These are phyloP conservation scores for Schwanniomyces pseudopolymorphus DNA, from an alignment of 805 yeast species.

Conservation along the genomic window DNA sequence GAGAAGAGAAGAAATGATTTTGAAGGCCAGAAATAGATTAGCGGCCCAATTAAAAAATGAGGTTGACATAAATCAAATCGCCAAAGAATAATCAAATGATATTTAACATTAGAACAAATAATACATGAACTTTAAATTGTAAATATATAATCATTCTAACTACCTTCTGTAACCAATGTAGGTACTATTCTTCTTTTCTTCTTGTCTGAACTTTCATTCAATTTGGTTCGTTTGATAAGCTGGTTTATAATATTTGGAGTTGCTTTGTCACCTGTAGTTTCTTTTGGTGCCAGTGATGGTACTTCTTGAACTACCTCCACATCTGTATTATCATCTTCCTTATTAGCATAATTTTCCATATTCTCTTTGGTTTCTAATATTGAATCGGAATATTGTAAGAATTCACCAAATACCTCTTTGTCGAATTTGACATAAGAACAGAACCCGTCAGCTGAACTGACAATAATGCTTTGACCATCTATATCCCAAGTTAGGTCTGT, in stretches of 20 bases:
- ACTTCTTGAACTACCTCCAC: background rate
- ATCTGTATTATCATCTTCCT: background rate
- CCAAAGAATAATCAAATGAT: background rate
- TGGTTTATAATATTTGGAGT: background rate
- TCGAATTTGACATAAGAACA: slow-evolving; percentile 67
- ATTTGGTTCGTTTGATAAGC: background rate
- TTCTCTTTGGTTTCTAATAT: background rate
- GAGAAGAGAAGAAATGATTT: slow-evolving; percentile 41
- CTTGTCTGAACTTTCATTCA: background rate
- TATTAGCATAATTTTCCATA: too few relatives aligned
- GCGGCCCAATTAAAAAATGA: slow-evolving; percentile 35
- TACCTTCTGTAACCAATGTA: slow-evolving; percentile 18
- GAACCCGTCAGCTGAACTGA: slow-evolving; percentile 91
- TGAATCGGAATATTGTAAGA: background rate
- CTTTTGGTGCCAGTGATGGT: background rate
- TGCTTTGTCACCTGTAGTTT: background rate
- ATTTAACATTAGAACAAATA: background rate
- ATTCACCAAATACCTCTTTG: slow-evolving; percentile 54
- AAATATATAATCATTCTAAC: background rate
- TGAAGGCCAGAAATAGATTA: slow-evolving; percentile 48
- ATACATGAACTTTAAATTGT: background rate
- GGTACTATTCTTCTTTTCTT: slow-evolving; percentile 37
- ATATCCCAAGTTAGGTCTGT: slow-evolving; percentile 86
- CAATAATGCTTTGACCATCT: slow-evolving; percentile 68
- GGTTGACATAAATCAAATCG: slow-evolving; percentile 3